These are phyloP conservation scores for Trichoderma guizhouense DNA, from an alignment of 2,329 filamentous ascomycete genomes.

Conservation along the genomic window DNA sequence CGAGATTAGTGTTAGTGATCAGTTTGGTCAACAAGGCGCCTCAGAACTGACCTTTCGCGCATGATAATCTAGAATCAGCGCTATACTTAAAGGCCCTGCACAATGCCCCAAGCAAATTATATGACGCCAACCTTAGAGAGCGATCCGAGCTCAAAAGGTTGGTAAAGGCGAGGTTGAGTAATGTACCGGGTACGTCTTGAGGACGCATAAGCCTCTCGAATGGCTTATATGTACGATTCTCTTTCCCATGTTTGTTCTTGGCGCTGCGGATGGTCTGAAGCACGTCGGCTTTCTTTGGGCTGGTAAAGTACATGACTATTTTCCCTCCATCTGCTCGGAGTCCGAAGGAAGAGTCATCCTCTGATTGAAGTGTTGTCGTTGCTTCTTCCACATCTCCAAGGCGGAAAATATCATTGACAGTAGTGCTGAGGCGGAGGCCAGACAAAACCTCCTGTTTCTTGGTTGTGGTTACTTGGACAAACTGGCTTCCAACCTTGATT, in stretches of 20 bases:
- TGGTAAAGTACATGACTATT: slow-evolving; percentile 70
- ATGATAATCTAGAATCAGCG: slow-evolving; percentile 58
- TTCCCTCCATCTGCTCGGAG: slow-evolving; percentile 66
- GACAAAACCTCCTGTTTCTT: slow-evolving; percentile 67
- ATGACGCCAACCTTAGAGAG: slow-evolving; percentile 59
- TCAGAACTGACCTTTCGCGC: slow-evolving; percentile 51
- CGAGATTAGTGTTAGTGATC: slow-evolving; percentile 5
- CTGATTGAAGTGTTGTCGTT: slow-evolving; percentile 59
- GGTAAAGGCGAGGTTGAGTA: slow-evolving; percentile 64
- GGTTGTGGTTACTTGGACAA: slow-evolving; percentile 65
- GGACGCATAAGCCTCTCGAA: slow-evolving; percentile 64
- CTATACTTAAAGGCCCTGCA: slow-evolving; percentile 67
- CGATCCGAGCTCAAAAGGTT: slow-evolving; percentile 63
- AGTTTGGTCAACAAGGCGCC: not conserved
- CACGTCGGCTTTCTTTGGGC: slow-evolving; percentile 60
- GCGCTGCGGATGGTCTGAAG: slow-evolving; percentile 60
- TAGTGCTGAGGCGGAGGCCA: slow-evolving; percentile 57
- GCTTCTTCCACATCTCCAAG: slow-evolving; percentile 66
- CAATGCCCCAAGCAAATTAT: slow-evolving; percentile 64
- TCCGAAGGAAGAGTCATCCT: slow-evolving; percentile 66
- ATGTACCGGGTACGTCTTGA: slow-evolving; percentile 67
- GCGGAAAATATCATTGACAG: slow-evolving; percentile 68
- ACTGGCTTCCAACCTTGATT: slow-evolving; percentile 67
- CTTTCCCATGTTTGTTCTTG: slow-evolving; percentile 63
- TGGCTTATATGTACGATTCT: slow-evolving; percentile 57